phyloP scores from a whole-genome alignment of 441 rosid genomes.

The Populus tomentosa region DNA sequence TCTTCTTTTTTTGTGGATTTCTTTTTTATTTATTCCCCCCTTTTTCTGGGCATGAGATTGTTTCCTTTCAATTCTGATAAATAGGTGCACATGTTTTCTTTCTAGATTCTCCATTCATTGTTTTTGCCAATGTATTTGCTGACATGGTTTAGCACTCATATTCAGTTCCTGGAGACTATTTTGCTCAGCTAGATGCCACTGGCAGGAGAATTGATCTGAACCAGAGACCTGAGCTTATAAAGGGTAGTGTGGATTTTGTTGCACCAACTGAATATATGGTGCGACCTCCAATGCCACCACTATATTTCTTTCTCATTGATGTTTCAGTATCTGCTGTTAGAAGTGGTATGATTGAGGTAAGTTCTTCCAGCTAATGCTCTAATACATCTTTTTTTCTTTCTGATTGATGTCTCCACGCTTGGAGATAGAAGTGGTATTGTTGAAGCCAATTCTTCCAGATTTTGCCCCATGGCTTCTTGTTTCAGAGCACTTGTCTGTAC shows the following conservation, averaged over 20 bases:
- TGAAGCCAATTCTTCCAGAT: conserved; percentile 60
- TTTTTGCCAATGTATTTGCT: conserved; percentile 57
- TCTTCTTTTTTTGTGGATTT: background rate
- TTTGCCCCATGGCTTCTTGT: conserved; percentile 8
- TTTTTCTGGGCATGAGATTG: background rate
- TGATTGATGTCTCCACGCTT: conserved; percentile 85
- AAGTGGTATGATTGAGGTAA: conserved; percentile 98
- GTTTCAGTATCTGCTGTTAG: conserved; percentile 82
- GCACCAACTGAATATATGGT: conserved; percentile 99
- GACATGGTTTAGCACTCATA: conserved; percentile 22
- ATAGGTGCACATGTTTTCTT: conserved; percentile 79
- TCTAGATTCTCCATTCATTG: conserved; percentile 86
- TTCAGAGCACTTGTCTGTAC: background rate
- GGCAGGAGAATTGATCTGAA: conserved; percentile 92
- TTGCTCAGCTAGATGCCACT: conserved; percentile 86
- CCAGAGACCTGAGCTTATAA: conserved; percentile 91
- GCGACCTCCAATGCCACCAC: conserved; percentile 99
- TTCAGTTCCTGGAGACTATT: conserved; percentile 96
- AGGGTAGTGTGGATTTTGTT: conserved; percentile 95
- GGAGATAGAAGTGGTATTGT: conserved; percentile 90
- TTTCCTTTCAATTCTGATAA: background rate
- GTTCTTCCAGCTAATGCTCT: conserved; percentile 46
- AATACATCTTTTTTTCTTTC: conserved; percentile 91
- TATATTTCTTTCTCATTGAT: conserved; percentile 93
- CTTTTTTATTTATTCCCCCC: background rate